Evolutionary conservation across 2,329 filamentous ascomycete genomes (phyloP).

Genomic region (Penicillium sp.): DNA sequence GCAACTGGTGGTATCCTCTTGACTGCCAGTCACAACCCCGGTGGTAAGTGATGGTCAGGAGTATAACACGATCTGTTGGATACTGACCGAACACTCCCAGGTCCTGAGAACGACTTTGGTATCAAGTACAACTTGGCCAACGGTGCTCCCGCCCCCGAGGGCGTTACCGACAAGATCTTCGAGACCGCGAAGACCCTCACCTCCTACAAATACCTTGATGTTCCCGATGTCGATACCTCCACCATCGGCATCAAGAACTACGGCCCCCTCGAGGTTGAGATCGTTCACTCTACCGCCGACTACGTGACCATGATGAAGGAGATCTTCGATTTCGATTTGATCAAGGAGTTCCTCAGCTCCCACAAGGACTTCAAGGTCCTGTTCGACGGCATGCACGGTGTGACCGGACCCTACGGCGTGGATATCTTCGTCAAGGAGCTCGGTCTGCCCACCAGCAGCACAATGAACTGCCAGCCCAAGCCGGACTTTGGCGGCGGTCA

Average conservation of each 20-base stretch:
- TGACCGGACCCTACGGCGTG: conserved; percentile 91
- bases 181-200: conserved; percentile 84
- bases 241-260: conserved; percentile 82
- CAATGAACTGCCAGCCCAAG: conserved; percentile 87
- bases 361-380: conserved; percentile 95
- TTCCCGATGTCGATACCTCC: conserved; percentile 80
- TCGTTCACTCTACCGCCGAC: conserved; percentile 89
- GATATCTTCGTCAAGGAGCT: conserved; percentile 95
- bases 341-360: conserved; percentile 85
- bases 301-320: conserved; percentile 95
- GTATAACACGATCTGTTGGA: background rate
- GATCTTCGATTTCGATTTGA: conserved; percentile 96
- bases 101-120: conserved; percentile 91
- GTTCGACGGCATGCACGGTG: conserved; percentile 90
- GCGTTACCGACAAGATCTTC: conserved; percentile 97
- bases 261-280: conserved; percentile 85
- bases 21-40: conserved; percentile 97
- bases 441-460: conserved; percentile 71
- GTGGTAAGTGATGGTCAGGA: conserved; percentile 63
- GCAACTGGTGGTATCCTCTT: conserved; percentile 95
- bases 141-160: conserved; percentile 91
- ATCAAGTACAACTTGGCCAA: conserved; percentile 99
- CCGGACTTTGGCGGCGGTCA: conserved; percentile 97
- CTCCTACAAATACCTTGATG: conserved; percentile 87
- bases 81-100: conserved; percentile 45